These are phyloP conservation scores for Saitoella complicata DNA, from an alignment of 805 yeast genomes.

Conservation along the genomic window DNA sequence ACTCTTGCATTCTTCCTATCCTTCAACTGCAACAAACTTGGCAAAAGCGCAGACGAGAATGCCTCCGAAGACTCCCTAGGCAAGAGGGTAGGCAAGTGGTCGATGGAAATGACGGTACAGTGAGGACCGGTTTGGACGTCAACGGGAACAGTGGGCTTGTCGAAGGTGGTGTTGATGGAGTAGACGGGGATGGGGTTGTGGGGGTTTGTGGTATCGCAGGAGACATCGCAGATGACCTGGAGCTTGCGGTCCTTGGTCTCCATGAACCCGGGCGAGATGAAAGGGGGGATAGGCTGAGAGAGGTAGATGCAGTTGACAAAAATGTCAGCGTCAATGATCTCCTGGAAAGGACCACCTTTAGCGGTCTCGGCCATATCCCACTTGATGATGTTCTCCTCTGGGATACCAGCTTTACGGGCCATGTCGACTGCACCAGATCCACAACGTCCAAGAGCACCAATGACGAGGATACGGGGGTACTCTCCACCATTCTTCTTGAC, in stretches of 20 bases:
- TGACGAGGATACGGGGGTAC: constrained; percentile 65
- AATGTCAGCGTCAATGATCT: constrained; percentile 74
- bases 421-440: constrained; percentile 93
- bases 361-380: constrained; percentile 98
- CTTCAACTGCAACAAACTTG: constrained; percentile 73
- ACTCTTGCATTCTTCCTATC: constrained; percentile 70
- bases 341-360: constrained; percentile 91
- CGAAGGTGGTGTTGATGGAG: constrained; percentile 74
- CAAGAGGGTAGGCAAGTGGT: constrained; percentile 84
- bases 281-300: constrained; percentile 86
- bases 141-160: constrained; percentile 77
- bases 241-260: constrained; percentile 55
- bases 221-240: constrained; percentile 89
- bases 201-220: constrained; percentile 97
- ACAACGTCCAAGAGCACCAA: constrained; percentile 97
- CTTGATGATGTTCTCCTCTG: constrained; percentile 63
- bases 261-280: constrained; percentile 53
- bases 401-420: constrained; percentile 68
- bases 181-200: constrained; percentile 96
- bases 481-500: constrained; percentile 18
- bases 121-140: constrained; percentile 50
- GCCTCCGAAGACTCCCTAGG: constrained; percentile 97
- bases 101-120: constrained; percentile 83
- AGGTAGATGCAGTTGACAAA: constrained; percentile 93
- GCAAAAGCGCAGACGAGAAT: constrained; percentile 73